phyloP scores from a whole-genome alignment of 306 rosid genomes.

The Sophora flavescens region DNA sequence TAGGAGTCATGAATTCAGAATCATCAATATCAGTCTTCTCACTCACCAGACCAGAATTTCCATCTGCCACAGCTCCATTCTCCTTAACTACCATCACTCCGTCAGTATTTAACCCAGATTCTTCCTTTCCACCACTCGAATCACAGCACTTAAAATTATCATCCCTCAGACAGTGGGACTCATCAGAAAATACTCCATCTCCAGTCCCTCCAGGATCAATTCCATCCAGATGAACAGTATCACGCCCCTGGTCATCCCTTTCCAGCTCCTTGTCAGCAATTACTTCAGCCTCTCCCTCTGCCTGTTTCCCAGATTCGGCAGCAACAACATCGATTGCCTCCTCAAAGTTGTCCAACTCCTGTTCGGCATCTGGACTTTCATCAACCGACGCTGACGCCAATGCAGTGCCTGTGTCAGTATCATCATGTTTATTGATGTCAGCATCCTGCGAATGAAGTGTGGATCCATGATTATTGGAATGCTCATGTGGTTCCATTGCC shows the following conservation, averaged over 20 bases:
- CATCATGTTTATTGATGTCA: slow-evolving; percentile 33
- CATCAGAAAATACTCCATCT: slow-evolving; percentile 44
- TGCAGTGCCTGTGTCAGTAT: slow-evolving; percentile 18
- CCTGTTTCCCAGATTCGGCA: background rate
- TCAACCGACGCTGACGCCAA: slow-evolving; percentile 37
- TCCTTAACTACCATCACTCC: slow-evolving; percentile 42
- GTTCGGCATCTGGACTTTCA: slow-evolving; percentile 45
- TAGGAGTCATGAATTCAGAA: slow-evolving; percentile 45
- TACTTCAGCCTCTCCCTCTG: background rate
- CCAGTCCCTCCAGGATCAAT: slow-evolving; percentile 55
- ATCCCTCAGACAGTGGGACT: slow-evolving; percentile 35
- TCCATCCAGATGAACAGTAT: slow-evolving; percentile 29
- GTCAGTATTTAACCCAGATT: slow-evolving; percentile 44
- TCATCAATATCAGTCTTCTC: slow-evolving; percentile 54
- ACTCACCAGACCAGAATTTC: slow-evolving; percentile 28
- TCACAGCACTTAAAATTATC: slow-evolving; percentile 38
- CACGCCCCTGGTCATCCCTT: slow-evolving; percentile 17
- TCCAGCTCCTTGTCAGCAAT: slow-evolving; percentile 30
- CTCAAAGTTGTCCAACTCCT: slow-evolving; percentile 58
- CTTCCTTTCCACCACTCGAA: slow-evolving; percentile 54
- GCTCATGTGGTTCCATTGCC: slow-evolving; percentile 52
- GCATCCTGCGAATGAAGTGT: slow-evolving; percentile 6
- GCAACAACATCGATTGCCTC: slow-evolving; percentile 53
- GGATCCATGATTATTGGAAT: slow-evolving; percentile 47
- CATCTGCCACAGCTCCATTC: slow-evolving; percentile 47